Evolutionary conservation across 768 basidiomycete genomes (phyloP), one percentile per base, ranked within the genome.

Genomic region (Boletellus emodensis): DNA sequence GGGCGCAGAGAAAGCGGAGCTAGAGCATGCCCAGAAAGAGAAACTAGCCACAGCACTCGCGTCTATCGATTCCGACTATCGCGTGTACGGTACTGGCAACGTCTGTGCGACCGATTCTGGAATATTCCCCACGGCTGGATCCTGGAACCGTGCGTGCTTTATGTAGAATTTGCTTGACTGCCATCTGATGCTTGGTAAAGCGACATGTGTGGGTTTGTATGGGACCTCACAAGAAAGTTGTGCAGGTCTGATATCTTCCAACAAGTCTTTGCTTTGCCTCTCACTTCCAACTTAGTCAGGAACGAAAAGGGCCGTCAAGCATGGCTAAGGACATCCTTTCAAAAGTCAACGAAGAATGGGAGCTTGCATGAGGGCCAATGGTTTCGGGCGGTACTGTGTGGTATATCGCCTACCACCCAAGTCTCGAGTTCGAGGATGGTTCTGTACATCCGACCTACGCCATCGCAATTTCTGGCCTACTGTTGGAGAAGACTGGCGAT

Each of bases 31-130:
- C 40, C 17, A 6, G 42, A 20, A 11, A 32, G 3, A 6, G 30
- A 49, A 9, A 14, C 18, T 3, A 13, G 3, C n/a, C 12, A 20
- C 5, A 9, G 6, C 37, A 10, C 18, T n/a, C 1, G 36, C 46
- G 18, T 52, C 54, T 5, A 41, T 61, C 30, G 59, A 56, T 22
- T 45, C 44, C 20, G 35, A 60, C 13, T 60, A 60, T 44, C 26
- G 39, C 15, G 46, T 49, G 6, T 44, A 39, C 24, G 59, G 59
- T 8, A 45, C 46, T 18, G 35, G 46, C 28, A 60, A 60, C n/a
- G 59, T 61, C 22, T 60, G 57, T 13, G 59, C 46, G 4, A 60
- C 59, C 7, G 59, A 59, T 24, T 35, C 40, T 22, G 48, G 59
- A 3, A 42, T 60, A 10, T 61, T 61, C 46, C 59, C 54, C 6